Base-by-base conservation (phyloP, 2,329 filamentous ascomycete species). In the Cladobotryum protrusum region DNA sequence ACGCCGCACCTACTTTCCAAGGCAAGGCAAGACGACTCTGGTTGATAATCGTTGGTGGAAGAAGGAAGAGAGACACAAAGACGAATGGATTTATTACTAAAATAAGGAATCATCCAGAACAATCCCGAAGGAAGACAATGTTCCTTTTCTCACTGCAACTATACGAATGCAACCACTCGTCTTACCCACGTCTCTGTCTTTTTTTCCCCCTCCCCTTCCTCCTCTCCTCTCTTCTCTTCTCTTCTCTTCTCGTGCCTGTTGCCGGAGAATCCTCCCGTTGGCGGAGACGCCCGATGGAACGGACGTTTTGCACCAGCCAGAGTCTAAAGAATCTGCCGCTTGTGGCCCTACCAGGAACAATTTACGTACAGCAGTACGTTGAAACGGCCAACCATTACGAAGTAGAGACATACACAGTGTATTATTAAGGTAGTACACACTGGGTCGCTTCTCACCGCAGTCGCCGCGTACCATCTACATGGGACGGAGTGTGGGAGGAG, bases 381-480 rank as follows among this genome's bases (percentile, higher is more conserved):
- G 14, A 43, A 29, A 17, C 14, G 24, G 24, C 19, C 41, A 29
- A 43, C 41, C 19, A 32, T 19, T 32, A 43, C 41, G 41, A 42
- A 17, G 39, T 19, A 47, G 43, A 47, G 49, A 47, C 44, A 32
- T 51, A n/a, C 33, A 11, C 49, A 39, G 49, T 48, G 49, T 45
- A 20, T 17, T 34, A 11, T 7, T 14, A 8, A 32, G 39, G 40
- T 36, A 43, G 34, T 32, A 29, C 40, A 45, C 49, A 48, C 49
- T 41, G 44, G 43, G 37, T 40, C 37, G 48, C 48, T 50, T 39
- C 45, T 14, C n/a, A 37, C 43, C 9, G 41, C 44, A 41, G 33
- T 20, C 44, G 15, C 24, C 19, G 46, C 14, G 49, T 51, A 47
- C 24, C 41, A 13, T 50, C 14, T 48, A 47, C 49, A 37, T 40